Conservation (phyloP, 179 eudicot species). For the Heliamphora pulchella region DNA sequence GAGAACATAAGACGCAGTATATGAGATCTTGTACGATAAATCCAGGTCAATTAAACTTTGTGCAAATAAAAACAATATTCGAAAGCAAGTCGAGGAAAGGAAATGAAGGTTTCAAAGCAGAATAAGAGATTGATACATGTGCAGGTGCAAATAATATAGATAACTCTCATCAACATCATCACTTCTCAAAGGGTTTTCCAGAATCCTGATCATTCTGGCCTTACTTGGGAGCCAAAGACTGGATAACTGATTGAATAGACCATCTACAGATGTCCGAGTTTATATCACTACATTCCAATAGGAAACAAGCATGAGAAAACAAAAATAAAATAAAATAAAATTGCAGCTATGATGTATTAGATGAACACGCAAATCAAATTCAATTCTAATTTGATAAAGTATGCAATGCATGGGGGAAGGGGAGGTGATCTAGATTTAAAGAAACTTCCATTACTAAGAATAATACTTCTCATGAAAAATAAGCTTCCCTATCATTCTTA, state of each 20-base stretch:
- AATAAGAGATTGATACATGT: no score
- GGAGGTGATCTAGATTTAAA: background rate
- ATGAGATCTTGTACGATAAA: no score
- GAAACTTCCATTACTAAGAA: background rate
- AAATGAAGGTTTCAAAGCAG: no score
- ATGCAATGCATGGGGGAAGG: no score
- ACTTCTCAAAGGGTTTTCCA: no score
- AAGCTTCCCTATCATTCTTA: background rate
- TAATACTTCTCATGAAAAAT: background rate
- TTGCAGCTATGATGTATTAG: background rate
- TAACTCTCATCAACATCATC: no score
- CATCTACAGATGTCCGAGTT: background rate
- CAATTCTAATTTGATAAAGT: background rate
- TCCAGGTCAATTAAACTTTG: no score
- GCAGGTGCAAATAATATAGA: no score
- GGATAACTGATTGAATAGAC: background rate
- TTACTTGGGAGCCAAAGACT: background rate
- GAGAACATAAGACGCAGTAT: no score
- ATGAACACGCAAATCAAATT: background rate
- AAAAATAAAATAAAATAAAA: background rate
- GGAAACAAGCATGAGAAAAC: background rate
- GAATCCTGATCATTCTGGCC: background rate
- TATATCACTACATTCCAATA: background rate
- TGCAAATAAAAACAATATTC: no score
- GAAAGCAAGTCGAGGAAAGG: no score